Conservation (phyloP, 192 early-diverging fungal genomes). For the Coemansia sp. region DNA sequence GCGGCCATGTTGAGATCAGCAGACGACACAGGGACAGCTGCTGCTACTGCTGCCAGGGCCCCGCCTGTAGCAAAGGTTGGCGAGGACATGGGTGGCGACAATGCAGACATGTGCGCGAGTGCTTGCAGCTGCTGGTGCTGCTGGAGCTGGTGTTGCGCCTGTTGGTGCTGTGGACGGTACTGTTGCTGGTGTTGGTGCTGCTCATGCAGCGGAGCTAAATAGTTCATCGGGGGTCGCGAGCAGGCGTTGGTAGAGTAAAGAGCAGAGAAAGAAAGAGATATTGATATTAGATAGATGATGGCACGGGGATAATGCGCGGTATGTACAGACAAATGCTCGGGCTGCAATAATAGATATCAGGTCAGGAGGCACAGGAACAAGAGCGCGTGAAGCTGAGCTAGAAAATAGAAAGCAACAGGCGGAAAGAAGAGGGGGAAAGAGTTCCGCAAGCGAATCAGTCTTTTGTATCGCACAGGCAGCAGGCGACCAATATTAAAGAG, state of each 20-base stretch:
- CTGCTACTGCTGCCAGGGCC: background rate
- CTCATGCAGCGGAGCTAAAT: conserved; percentile 27
- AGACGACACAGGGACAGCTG: background rate
- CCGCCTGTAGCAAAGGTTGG: conserved; percentile 7
- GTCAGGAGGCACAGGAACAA: background rate
- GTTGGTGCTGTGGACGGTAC: conserved; percentile 9
- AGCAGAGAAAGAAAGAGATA: background rate
- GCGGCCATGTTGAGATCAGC: conserved; percentile 6
- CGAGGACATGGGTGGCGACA: conserved; percentile 11
- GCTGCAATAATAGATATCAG: background rate
- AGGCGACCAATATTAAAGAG: background rate
- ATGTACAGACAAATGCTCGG: conserved; percentile 4
- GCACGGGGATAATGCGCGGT: background rate
- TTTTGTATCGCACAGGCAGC: background rate
- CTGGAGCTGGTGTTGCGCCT: background rate
- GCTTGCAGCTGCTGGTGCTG: conserved; percentile 17
- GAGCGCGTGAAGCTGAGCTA: too few relatives aligned
- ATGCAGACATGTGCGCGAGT: conserved; percentile 22
- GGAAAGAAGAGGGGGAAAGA: background rate
- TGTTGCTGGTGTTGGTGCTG: conserved; percentile 28
- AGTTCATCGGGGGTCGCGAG: conserved; percentile 22
- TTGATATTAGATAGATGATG: background rate
- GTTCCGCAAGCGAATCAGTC: background rate
- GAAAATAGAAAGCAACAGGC: background rate
- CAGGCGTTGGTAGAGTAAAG: background rate